A percentile compares a stretch with the other conserved stretches of the same genome.
Conservation (phyloP, 2,329 filamentous ascomycete species). For the Fusarium protoensiforme region DNA sequence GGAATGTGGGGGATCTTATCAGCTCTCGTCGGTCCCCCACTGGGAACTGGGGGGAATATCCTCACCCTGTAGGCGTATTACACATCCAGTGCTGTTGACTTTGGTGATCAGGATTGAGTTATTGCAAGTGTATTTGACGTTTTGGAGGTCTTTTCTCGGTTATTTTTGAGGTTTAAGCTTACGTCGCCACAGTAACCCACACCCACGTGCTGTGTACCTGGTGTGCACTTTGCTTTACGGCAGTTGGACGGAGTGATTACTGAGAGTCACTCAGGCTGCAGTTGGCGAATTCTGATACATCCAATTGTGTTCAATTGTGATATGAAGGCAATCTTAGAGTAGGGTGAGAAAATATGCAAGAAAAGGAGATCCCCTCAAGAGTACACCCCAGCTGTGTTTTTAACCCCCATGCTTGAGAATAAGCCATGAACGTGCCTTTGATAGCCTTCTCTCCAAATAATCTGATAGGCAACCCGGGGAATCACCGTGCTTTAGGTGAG, state of each 20-base stretch:
- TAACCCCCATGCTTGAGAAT: not conserved
- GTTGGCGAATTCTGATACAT: not conserved
- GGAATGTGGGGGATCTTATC: constrained; percentile 39
- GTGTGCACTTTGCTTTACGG: not conserved
- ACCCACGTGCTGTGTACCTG: not conserved
- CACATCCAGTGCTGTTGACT: not conserved
- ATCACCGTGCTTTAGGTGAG: not conserved
- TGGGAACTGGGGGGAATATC: not conserved
- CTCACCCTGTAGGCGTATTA: constrained; percentile 20
- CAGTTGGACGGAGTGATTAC: not conserved
- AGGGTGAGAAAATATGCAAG: not conserved
- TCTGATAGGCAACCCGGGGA: not conserved
- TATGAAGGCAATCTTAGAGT: not conserved
- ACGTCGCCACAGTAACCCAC: not conserved
- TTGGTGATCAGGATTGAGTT: not conserved
- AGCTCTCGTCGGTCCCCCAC: constrained; percentile 25
- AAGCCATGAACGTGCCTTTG: not conserved
- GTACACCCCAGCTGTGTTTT: not conserved
- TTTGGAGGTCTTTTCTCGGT: not conserved
- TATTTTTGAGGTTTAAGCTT: not conserved
- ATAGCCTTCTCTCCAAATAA: not conserved
- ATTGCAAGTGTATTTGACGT: not conserved
- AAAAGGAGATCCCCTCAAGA: not conserved
- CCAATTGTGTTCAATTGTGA: not conserved
- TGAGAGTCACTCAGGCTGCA: not conserved